Base-by-base conservation (phyloP, 331 rosid species). In the Ulmus americana region DNA sequence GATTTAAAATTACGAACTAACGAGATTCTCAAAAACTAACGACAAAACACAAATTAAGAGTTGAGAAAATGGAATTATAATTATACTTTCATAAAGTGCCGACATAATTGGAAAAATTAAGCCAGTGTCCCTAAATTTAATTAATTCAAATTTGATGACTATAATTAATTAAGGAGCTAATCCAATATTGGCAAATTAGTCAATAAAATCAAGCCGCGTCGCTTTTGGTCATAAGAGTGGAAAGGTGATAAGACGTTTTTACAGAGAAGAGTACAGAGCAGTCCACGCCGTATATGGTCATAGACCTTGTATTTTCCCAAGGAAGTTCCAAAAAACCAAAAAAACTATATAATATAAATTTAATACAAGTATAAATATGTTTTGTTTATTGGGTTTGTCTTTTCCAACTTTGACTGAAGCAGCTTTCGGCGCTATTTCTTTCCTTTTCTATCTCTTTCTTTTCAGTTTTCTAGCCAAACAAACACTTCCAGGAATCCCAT, bases 371-470 rank as follows among this genome's bases (percentile, higher is more conserved):
- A 55, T 43, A 49, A 42, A 68, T 68, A 50, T 64, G 59, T 42
- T 40, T 28, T 8, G 10, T 45, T 59, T 39, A n/a, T 12, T 13
- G 59, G 39, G 55, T 40, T 82, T 65, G 80, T 53, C 71, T 62
- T 81, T 81, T 74, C 66, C 10, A 67, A 68, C 79, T 88, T 87
- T 90, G 97, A 90, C 97, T 57, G 77, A 20, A 42, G 75, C 83
- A 77, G 84, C 95, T 88, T 91, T 90, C 91, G 97, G 95, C 87
- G 84, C 84, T 79, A 70, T 79, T 77, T 82, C 75, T 80, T 71
- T 76, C 62, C 64, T 58, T 39, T 64, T 59, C 35, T 28, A 28
- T 2, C 2, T 28, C 65, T 53, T 40, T 50, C 73, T 42, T 47
- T 54, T 75, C 78, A 67, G 71, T 73, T 71, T 76, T 56, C 60